Conservation (phyloP, 768 basidiomycete species). For the Chlorophyllum brunneum region DNA sequence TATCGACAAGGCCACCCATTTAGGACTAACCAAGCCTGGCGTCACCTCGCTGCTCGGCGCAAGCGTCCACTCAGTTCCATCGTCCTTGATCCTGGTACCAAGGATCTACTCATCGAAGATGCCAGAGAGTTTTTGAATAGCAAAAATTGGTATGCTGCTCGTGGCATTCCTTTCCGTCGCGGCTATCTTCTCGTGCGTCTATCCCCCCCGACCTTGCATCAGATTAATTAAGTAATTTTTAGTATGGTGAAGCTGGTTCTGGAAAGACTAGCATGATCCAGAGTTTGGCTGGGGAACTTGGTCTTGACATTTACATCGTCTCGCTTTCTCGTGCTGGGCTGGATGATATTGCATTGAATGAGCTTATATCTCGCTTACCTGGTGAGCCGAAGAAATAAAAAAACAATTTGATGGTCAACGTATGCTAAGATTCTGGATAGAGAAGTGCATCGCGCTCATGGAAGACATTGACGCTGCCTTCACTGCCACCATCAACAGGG, state of each 20-base stretch:
- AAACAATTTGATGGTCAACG: too few species aligned
- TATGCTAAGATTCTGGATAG: too few species aligned
- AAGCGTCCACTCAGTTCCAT: conserved; percentile 68
- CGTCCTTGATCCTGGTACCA: conserved; percentile 66
- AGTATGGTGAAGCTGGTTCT: conserved; percentile 73
- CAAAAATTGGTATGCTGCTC: conserved; percentile 68
- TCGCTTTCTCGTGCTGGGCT: conserved; percentile 60
- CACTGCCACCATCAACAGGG: conserved; percentile 39
- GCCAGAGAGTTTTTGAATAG: conserved; percentile 67
- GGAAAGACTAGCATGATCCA: conserved; percentile 81
- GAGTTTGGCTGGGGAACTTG: conserved; percentile 73
- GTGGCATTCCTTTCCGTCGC: conserved; percentile 79
- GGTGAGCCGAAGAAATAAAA: too few species aligned
- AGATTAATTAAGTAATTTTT: not conserved
- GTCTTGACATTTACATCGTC: conserved; percentile 69
- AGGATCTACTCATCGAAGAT: conserved; percentile 62
- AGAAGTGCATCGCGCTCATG: conserved; percentile 72
- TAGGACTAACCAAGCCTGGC: too few species aligned
- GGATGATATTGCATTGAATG: conserved; percentile 56
- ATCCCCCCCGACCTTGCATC: too few species aligned
- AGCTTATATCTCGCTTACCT: conserved; percentile 62
- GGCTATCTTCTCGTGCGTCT: conserved; percentile 75
- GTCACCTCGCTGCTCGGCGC: conserved; percentile 48
- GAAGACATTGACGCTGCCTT: conserved; percentile 86
- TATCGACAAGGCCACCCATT: conserved; percentile 15